Conservation (phyloP, 352 stramenopile genomes). For the Elongisporangium prolatum region DNA sequence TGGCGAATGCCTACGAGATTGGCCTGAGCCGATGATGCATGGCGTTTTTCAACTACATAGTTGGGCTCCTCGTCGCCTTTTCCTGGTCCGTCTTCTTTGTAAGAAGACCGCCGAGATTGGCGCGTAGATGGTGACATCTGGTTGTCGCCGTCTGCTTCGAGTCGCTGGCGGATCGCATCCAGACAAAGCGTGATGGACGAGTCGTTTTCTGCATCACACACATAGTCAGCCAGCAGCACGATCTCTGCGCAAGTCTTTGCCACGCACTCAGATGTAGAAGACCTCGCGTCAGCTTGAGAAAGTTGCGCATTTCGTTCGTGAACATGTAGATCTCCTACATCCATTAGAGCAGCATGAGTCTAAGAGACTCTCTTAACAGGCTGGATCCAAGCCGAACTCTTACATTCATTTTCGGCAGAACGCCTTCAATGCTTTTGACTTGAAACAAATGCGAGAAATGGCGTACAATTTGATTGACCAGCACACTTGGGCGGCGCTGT, state of each 20-base stretch:
- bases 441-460: slow-evolving; percentile 88
- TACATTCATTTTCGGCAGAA: slow-evolving; percentile 90
- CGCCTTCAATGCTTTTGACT: slow-evolving; percentile 77
- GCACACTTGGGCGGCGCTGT: slow-evolving; percentile 63
- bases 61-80: slow-evolving; percentile 23
- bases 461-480: slow-evolving; percentile 84
- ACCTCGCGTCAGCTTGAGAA: slow-evolving; percentile 52
- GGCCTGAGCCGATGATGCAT: slow-evolving; percentile 7
- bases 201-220: slow-evolving; percentile 27
- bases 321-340: slow-evolving; percentile 78
- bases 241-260: not conserved
- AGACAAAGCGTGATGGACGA: slow-evolving; percentile 42
- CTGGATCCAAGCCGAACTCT: slow-evolving; percentile 1
- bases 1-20: slow-evolving; percentile 54
- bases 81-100: slow-evolving; percentile 1
- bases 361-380: not conserved
- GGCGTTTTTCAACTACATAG: slow-evolving; percentile 57
- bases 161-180: slow-evolving; percentile 37
- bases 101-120: not conserved
- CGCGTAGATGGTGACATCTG: not conserved
- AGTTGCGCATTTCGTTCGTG: slow-evolving; percentile 86
- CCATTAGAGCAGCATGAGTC: not conserved
- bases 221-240: not conserved
- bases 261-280: slow-evolving; percentile 66
- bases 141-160: slow-evolving; percentile 13